A percentile compares a stretch with the other conserved stretches of the same genome.
These are phyloP conservation scores for Scenedesmus sp. DNA, from an alignment of 163 green algal species.

Conservation along the genomic window DNA sequence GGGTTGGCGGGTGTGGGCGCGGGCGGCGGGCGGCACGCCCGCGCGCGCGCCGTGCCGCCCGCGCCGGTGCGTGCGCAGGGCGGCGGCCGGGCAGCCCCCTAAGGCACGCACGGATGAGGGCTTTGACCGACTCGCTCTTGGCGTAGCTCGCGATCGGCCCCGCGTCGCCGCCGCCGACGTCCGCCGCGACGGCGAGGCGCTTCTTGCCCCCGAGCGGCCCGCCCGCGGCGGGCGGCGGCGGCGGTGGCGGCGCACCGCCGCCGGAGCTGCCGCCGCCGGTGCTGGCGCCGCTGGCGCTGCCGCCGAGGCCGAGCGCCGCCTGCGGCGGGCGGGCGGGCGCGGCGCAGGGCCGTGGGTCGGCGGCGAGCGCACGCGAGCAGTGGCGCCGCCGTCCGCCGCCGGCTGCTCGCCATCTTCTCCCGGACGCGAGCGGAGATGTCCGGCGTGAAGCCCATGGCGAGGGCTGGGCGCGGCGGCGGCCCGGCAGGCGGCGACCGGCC, in stretches of 20 bases:
- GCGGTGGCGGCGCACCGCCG: not conserved
- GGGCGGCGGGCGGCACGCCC: too few relatives aligned
- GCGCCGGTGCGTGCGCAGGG: too few relatives aligned
- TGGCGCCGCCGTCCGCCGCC: too few relatives aligned
- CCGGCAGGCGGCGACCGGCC: too few relatives aligned
- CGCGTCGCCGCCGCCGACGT: constrained; percentile 17
- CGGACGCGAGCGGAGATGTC: constrained; percentile 34
- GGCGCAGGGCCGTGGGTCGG: too few relatives aligned
- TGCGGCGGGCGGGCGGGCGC: too few relatives aligned
- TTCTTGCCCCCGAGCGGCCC: constrained; percentile 33
- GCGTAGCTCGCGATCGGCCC: constrained; percentile 33
- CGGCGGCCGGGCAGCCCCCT: not conserved
- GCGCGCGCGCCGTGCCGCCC: too few relatives aligned
- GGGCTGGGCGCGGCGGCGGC: too few relatives aligned
- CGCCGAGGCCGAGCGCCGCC: constrained; percentile 7
- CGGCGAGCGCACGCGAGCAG: too few relatives aligned
- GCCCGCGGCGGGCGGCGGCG: not conserved
- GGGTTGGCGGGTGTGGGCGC: too few relatives aligned
- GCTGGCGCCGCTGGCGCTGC: not conserved
- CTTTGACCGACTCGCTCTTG: constrained; percentile 39
- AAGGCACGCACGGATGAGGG: constrained; percentile 38
- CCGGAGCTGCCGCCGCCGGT: constrained; percentile 1
- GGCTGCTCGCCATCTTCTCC: constrained; percentile 35
- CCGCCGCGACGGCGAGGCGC: constrained; percentile 38
- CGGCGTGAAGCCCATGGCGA: constrained; percentile 38